Conservation (phyloP, 1,139 yeast species). For the Candida mesenterica region DNA sequence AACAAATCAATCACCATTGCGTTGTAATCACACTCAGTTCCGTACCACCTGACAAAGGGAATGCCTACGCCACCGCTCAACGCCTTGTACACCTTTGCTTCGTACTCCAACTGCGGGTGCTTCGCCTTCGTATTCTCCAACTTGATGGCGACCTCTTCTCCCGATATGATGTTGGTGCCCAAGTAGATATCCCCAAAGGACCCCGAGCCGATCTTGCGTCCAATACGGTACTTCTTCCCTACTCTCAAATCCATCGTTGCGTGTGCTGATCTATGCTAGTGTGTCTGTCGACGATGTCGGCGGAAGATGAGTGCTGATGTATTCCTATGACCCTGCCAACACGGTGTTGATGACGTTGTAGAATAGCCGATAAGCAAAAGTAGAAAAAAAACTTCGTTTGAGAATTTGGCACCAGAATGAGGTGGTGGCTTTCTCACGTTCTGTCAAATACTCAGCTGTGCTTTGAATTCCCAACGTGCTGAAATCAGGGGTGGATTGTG, state of each 20-base stretch:
- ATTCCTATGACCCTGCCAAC: background rate
- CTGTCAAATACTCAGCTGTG: too few species aligned
- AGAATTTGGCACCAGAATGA: background rate
- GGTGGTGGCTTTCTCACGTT: too few species aligned
- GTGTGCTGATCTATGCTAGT: background rate
- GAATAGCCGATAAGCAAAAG: slow-evolving; percentile 2
- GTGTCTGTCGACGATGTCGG: background rate
- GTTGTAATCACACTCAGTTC: slow-evolving; percentile 93
- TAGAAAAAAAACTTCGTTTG: background rate
- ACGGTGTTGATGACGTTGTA: slow-evolving; percentile 1
- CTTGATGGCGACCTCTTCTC: slow-evolving; percentile 97
- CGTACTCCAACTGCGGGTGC: slow-evolving; percentile 96
- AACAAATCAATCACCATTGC: slow-evolving; percentile 95
- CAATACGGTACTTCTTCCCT: slow-evolving; percentile 92
- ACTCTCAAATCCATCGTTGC: slow-evolving; percentile 71
- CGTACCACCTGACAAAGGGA: slow-evolving; percentile 96
- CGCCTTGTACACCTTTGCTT: slow-evolving; percentile 92
- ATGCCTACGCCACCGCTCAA: slow-evolving; percentile 96
- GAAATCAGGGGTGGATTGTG: too few species aligned
- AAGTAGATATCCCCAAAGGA: slow-evolving; percentile 96
- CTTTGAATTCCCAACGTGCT: too few species aligned
- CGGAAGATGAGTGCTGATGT: background rate
- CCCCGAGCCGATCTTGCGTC: slow-evolving; percentile 95
- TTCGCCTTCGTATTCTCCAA: slow-evolving; percentile 86
- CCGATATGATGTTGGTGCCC: slow-evolving; percentile 89